Evolutionary conservation across 495 filamentous ascomycete genomes (phyloP).

Genomic region (Penicillium manginii): DNA sequence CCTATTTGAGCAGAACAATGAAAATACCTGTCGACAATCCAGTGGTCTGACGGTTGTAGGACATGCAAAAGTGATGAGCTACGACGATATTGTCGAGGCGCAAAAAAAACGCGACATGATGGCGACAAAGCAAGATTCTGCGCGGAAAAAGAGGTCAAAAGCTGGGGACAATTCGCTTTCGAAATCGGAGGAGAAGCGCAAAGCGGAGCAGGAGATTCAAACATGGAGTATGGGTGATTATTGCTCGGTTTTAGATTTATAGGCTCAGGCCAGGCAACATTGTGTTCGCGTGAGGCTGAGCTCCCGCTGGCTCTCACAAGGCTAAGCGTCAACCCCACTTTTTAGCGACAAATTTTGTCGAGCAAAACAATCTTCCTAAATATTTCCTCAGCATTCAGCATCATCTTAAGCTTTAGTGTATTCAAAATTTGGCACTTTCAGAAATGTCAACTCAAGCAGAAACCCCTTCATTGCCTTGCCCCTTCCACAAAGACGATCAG

Average conservation of each 20-base stretch:
- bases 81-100: constrained; percentile 38
- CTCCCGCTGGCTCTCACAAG: no score
- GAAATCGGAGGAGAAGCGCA: constrained; percentile 20
- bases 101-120: constrained; percentile 31
- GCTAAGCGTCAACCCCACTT: no score
- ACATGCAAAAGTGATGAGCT: constrained; percentile 19
- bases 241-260: constrained; percentile 12
- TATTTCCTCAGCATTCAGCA: no score
- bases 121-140: constrained; percentile 9
- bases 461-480: constrained; percentile 6
- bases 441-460: no score
- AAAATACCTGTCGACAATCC: constrained; percentile 33
- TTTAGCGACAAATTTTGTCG: no score
- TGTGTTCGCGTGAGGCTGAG: no score
- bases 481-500: constrained; percentile 7
- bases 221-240: constrained; percentile 17
- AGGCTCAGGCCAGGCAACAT: no score
- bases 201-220: constrained; percentile 20
- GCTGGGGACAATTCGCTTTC: constrained; percentile 11
- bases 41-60: constrained; percentile 32
- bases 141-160: constrained; percentile 18
- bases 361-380: no score
- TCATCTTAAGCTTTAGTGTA: no score
- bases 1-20: constrained; percentile 34
- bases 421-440: no score